These are phyloP conservation scores for Macrolepiota dolichaula DNA, from an alignment of 768 basidiomycete species.

Conservation along the genomic window DNA sequence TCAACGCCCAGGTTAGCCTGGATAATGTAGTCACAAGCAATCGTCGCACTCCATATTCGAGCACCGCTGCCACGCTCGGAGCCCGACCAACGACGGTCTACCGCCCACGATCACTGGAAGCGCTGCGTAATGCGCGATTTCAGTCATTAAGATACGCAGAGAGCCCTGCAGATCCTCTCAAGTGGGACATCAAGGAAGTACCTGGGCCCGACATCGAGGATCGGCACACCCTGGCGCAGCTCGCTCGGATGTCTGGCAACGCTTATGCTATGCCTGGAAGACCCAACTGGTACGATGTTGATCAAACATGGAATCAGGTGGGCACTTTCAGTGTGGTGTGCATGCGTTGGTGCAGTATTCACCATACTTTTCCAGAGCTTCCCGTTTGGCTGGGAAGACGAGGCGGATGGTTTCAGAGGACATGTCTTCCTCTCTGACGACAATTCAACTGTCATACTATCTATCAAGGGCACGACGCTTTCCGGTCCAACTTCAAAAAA, in stretches of 20 bases:
- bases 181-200: slow-evolving; percentile 69
- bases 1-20: slow-evolving; percentile 19
- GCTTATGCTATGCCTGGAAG: slow-evolving; percentile 77
- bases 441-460: slow-evolving; percentile 80
- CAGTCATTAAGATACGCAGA: slow-evolving; percentile 46
- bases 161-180: slow-evolving; percentile 38
- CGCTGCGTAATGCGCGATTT: slow-evolving; percentile 48
- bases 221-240: slow-evolving; percentile 71
- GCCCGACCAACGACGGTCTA: slow-evolving; percentile 56
- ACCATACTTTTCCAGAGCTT: slow-evolving; percentile 49
- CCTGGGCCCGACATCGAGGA: slow-evolving; percentile 79
- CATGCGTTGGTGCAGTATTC: slow-evolving; percentile 3
- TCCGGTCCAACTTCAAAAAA: slow-evolving; percentile 83
- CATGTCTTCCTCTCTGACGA: slow-evolving; percentile 80
- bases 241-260: slow-evolving; percentile 87
- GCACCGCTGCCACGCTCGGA: slow-evolving; percentile 28
- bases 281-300: slow-evolving; percentile 81
- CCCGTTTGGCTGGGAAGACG: slow-evolving; percentile 75
- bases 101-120: slow-evolving; percentile 51
- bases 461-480: slow-evolving; percentile 87
- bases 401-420: slow-evolving; percentile 76
- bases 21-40: not conserved
- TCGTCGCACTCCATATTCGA: too few species aligned
- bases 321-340: slow-evolving; percentile 17
- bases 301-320: slow-evolving; percentile 66